Evolutionary conservation across 208 protist species (phyloP).

Genomic region (Phytomonas sp.): DNA sequence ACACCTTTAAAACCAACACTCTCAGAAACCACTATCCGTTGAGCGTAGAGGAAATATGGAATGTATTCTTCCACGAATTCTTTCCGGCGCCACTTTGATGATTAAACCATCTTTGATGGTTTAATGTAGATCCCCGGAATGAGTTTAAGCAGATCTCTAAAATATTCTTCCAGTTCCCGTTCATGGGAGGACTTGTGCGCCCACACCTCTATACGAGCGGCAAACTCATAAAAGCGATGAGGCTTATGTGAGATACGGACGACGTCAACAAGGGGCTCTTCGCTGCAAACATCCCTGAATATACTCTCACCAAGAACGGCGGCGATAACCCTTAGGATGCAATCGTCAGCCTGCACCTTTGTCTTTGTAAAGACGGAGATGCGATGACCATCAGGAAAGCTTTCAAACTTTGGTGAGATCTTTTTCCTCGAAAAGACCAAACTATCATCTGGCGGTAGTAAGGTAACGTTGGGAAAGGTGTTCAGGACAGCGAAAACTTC

Average conservation of each 20-base stretch:
- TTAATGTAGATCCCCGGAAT: slow-evolving; percentile 46
- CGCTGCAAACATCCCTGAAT: slow-evolving; percentile 31
- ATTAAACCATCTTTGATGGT: too few species aligned
- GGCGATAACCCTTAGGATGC: slow-evolving; percentile 37
- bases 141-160: slow-evolving; percentile 30
- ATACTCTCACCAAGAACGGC: slow-evolving; percentile 69
- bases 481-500: slow-evolving; percentile 69
- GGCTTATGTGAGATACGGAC: slow-evolving; percentile 75
- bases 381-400: slow-evolving; percentile 58
- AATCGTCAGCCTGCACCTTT: slow-evolving; percentile 51
- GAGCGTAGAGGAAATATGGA: too few species aligned
- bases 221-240: slow-evolving; percentile 41
- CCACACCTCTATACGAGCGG: slow-evolving; percentile 67
- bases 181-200: slow-evolving; percentile 26
- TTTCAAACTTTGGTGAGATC: slow-evolving; percentile 65
- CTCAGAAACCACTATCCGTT: too few species aligned
- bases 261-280: slow-evolving; percentile 42
- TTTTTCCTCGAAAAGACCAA: slow-evolving; percentile 74
- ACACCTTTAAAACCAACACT: too few species aligned
- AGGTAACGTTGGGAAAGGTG: slow-evolving; percentile 46
- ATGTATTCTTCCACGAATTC: too few species aligned
- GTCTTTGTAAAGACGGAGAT: slow-evolving; percentile 65
- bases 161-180: slow-evolving; percentile 37
- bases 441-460: slow-evolving; percentile 56
- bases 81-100: too few species aligned